Evolutionary conservation across 805 yeast species (phyloP), one percentile per base, ranked within the genome.

Genomic region (Wickerhamomyces chaumierensis): DNA sequence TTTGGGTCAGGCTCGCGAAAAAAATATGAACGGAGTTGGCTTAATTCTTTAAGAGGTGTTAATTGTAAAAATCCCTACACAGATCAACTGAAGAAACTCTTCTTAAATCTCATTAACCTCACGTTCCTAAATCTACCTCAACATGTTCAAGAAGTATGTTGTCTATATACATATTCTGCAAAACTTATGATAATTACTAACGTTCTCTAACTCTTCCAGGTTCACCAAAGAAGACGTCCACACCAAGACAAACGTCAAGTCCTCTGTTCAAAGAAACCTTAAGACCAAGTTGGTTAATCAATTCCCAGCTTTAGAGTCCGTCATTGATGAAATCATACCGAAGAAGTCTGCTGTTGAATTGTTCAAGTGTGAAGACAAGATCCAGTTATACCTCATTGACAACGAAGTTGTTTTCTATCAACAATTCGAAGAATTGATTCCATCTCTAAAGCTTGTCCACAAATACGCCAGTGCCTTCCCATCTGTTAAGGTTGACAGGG

Each of bases 221-320:
- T 86, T 87, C 63, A 71, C 85, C 23, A 79, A 75, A 47, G 95
- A 86, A 33, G 96, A 88, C 55, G 73, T 87, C 39, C 94, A 86
- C 51, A 81, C 95, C 8, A 79, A 92, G 47, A 78, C 96, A 13
- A 90, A 90, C 55, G 80, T 88, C 59, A 88, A 88, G 60, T 83
- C 95, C 0, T 88, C 96, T 2, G 88, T 82, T n/a, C 95, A 87
- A 59, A 74, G 96, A 58, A 81, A 81, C n/a, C 67, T 90, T 48
- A 84, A 84, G 55, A 48, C 81, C 16, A 83, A 78, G 51, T 68
- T 88, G 39, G 81, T 81, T 2, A 64, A 67, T 4, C 86, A 80
- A 58, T 88, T 78, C 55, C 87, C 86, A 17, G 63, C 61, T n/a
- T 60, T 86, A 46, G 94, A 83, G 52, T 72, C 77, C 5, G 77